Percentiles rank a stretch among this genome's conserved stretches.
Evolutionary conservation across 1,284 basidiomycete species (phyloP).

Genomic region (Ganoderma leucocontextum): DNA sequence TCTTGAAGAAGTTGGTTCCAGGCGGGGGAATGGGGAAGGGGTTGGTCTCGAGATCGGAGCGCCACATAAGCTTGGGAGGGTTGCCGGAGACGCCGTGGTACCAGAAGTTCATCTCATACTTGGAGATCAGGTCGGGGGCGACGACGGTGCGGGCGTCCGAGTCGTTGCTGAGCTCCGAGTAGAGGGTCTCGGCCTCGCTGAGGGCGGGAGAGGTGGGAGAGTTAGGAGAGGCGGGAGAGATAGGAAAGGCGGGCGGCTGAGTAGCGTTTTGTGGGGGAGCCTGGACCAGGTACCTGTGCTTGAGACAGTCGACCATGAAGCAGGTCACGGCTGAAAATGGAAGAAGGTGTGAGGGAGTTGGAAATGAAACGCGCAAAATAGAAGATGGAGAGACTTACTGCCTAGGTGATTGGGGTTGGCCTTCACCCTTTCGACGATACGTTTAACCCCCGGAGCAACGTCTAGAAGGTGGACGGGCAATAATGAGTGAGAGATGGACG

Average conservation of each 20-base stretch:
- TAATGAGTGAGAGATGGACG: constrained; percentile 42
- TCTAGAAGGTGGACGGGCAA: constrained; percentile 44
- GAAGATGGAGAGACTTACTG: constrained; percentile 40
- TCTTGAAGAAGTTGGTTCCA: constrained; percentile 36
- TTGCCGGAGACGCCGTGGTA: constrained; percentile 46
- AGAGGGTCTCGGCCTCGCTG: constrained; percentile 38
- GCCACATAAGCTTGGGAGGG: constrained; percentile 47
- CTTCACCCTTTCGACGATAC: constrained; percentile 39
- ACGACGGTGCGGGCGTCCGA: constrained; percentile 33
- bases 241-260: constrained; percentile 24
- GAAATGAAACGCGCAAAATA: constrained; percentile 36
- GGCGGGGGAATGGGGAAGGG: constrained; percentile 43
- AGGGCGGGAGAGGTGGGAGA: constrained; percentile 35
- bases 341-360: constrained; percentile 35
- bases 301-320: constrained; percentile 43
- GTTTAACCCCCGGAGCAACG: constrained; percentile 39
- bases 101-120: constrained; percentile 40
- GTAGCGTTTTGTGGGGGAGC: constrained; percentile 30
- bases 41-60: constrained; percentile 45
- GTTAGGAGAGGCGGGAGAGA: constrained; percentile 23
- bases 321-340: constrained; percentile 42
- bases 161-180: constrained; percentile 33
- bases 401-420: constrained; percentile 39
- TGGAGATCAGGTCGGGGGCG: constrained; percentile 38
- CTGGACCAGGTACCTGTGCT: constrained; percentile 29